These are phyloP conservation scores for Puccinia triticina DNA, from an alignment of 1,284 basidiomycete genomes.

Conservation along the genomic window DNA sequence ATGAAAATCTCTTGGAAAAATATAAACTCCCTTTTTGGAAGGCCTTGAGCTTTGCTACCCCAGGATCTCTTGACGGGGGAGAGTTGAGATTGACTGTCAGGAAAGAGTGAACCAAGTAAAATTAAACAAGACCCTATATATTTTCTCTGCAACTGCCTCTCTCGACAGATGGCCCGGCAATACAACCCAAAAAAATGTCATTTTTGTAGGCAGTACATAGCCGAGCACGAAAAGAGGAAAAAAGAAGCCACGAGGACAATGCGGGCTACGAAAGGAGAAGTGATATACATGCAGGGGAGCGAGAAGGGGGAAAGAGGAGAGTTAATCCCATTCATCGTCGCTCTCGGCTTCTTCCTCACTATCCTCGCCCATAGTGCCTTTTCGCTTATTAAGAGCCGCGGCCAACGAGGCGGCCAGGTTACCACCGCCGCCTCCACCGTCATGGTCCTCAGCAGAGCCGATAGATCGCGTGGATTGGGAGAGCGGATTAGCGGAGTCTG, in stretches of 20 bases:
- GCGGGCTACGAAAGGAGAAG: not conserved
- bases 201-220: too few species aligned
- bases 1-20: too few species aligned
- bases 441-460: constrained; percentile 54
- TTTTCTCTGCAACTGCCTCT: too few species aligned
- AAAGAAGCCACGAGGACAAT: too few species aligned
- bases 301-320: not conserved
- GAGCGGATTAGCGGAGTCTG: not conserved
- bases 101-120: not conserved
- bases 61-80: too few species aligned
- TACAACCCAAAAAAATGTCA: too few species aligned
- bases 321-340: constrained; percentile 73
- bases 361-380: constrained; percentile 83
- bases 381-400: constrained; percentile 72
- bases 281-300: not conserved
- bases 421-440: constrained; percentile 60
- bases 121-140: too few species aligned
- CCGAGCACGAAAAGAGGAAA: too few species aligned
- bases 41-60: too few species aligned
- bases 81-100: too few species aligned
- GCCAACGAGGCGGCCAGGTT: constrained; percentile 72
- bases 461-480: constrained; percentile 10
- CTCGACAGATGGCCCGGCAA: too few species aligned
- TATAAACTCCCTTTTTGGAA: too few species aligned
- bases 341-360: constrained; percentile 78